Conservation (phyloP, 2,329 filamentous ascomycete genomes). For the Cryphonectria nitschkei region DNA sequence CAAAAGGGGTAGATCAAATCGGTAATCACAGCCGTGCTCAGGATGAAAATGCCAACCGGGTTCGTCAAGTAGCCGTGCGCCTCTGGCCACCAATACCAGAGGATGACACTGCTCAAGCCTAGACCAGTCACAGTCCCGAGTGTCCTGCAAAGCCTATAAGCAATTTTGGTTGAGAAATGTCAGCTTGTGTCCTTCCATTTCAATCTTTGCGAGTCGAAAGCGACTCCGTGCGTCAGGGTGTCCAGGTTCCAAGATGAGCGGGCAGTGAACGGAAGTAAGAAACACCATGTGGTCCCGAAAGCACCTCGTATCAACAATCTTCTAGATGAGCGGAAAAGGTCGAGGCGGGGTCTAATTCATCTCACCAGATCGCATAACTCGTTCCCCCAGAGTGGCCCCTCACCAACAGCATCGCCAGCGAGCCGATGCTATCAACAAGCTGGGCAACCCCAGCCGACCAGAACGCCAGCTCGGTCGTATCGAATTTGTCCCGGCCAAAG, state of each 20-base stretch:
- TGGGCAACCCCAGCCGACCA: slow-evolving; percentile 53
- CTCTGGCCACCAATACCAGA: slow-evolving; percentile 57
- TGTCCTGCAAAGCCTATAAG: slow-evolving; percentile 46
- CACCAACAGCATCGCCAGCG: slow-evolving; percentile 48
- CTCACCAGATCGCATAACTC: slow-evolving; percentile 54
- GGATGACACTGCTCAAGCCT: slow-evolving; percentile 42
- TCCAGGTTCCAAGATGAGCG: not conserved
- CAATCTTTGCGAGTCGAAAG: not conserved
- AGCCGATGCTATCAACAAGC: slow-evolving; percentile 44
- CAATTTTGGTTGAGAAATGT: not conserved
- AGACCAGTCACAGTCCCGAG: slow-evolving; percentile 48
- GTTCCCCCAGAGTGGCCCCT: slow-evolving; percentile 53
- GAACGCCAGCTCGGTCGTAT: slow-evolving; percentile 54
- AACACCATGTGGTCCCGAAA: not conserved
- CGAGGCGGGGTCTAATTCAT: slow-evolving; percentile 25
- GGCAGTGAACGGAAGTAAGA: not conserved
- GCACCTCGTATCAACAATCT: not conserved
- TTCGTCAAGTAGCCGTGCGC: slow-evolving; percentile 51
- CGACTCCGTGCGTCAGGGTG: no score
- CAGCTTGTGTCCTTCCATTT: slow-evolving; percentile 10
- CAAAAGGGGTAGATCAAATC: slow-evolving; percentile 51
- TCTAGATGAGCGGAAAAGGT: not conserved
- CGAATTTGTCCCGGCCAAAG: slow-evolving; percentile 44
- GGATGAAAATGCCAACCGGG: slow-evolving; percentile 48
- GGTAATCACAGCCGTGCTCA: slow-evolving; percentile 44